Evolutionary conservation across 2,329 filamentous ascomycete species (phyloP).

Genomic region (Aureobasidium sp.): DNA sequence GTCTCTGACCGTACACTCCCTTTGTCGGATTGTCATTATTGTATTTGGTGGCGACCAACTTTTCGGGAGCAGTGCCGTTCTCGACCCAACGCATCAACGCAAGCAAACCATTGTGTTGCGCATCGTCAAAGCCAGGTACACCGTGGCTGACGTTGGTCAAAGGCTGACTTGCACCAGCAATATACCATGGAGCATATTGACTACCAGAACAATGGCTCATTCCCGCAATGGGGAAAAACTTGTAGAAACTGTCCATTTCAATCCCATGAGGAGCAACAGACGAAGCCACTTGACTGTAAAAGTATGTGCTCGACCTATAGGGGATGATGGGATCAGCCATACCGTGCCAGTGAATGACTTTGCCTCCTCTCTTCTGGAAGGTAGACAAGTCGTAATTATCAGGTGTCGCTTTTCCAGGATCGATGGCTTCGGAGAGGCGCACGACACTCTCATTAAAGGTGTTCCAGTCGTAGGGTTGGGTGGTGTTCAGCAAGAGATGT

Average conservation of each 20-base stretch:
- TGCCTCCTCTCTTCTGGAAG: conserved; percentile 37
- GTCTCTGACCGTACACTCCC: neutral
- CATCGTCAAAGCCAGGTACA: conserved; percentile 28
- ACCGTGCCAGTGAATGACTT: conserved; percentile 41
- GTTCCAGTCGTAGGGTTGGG: conserved; percentile 34
- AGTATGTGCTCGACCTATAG: conserved; percentile 40
- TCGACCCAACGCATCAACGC: conserved; percentile 36
- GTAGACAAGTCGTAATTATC: conserved; percentile 30
- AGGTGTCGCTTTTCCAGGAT: conserved; percentile 32
- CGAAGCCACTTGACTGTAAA: conserved; percentile 43
- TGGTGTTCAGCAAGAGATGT: conserved; percentile 24
- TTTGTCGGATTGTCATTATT: conserved; percentile 22
- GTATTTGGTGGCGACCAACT: conserved; percentile 32
- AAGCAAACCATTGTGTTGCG: conserved; percentile 30
- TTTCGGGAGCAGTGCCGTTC: conserved; percentile 31
- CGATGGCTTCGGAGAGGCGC: conserved; percentile 33
- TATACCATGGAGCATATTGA: conserved; percentile 19
- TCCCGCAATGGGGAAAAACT: conserved; percentile 47
- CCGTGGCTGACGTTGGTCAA: conserved; percentile 30
- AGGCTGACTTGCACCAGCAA: conserved; percentile 28
- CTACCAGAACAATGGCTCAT: conserved; percentile 47
- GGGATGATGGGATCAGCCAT: conserved; percentile 40
- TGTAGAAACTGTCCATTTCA: conserved; percentile 36
- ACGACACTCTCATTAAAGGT: conserved; percentile 37
- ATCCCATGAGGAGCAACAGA: conserved; percentile 26